phyloP scores from a whole-genome alignment of 1,139 yeast genomes.

The Eremothecium coryli region DNA sequence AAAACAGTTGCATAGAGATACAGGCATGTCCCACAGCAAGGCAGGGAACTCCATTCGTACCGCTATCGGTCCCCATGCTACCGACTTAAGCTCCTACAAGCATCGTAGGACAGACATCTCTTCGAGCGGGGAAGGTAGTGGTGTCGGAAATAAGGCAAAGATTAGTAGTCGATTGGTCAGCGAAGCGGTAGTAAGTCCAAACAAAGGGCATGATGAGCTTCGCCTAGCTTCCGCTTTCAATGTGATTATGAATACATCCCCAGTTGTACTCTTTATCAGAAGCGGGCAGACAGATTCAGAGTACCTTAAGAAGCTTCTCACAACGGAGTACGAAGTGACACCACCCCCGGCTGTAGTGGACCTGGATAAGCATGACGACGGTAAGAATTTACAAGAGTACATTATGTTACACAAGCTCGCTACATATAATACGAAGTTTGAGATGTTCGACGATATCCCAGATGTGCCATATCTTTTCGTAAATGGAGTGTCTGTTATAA shows the following conservation, averaged over 20 bases:
- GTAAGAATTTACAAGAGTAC: conserved; percentile 43
- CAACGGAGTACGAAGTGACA: conserved; percentile 49
- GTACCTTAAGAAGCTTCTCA: conserved; percentile 49
- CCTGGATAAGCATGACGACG: conserved; percentile 58
- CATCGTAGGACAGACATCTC: no score
- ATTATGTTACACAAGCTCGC: conserved; percentile 22
- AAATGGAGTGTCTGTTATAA: conserved; percentile 21
- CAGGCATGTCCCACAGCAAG: no score
- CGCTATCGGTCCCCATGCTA: no score
- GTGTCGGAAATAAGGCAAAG: no score
- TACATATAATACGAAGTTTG: conserved; percentile 3
- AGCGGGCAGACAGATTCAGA: conserved; percentile 37
- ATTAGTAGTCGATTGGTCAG: no score
- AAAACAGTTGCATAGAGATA: no score
- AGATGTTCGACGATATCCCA: conserved; percentile 4
- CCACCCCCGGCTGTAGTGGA: conserved; percentile 66
- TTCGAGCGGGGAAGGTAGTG: no score
- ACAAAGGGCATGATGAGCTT: conserved; percentile 2
- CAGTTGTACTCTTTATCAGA: conserved; percentile 18
- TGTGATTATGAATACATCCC: conserved; percentile 18
- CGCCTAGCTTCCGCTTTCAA: conserved; percentile 13
- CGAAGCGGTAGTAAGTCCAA: no score
- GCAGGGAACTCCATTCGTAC: no score
- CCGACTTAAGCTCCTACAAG: no score
- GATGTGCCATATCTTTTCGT: conserved; percentile 21